Evolutionary conservation across 441 rosid species (phyloP), one percentile per base, ranked within the genome.

Genomic region (Populus hybrid): DNA sequence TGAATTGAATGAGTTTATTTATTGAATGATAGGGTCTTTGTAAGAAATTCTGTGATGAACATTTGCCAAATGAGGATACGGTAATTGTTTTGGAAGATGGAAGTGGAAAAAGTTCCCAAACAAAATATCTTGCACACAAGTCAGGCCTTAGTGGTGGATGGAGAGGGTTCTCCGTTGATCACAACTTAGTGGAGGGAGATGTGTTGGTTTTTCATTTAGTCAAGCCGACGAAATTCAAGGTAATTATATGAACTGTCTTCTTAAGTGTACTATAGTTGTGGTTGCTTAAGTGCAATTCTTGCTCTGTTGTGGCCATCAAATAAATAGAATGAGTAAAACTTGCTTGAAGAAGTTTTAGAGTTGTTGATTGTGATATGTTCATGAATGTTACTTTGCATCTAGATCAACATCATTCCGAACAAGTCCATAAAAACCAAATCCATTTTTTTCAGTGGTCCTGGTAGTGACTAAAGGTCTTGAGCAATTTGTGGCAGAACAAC

Each of bases 191-290:
- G 24, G 72, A 69, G 21, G 42, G 21, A 69, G 72, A 69, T 69
- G 72, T 36, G n/a, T 20, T 69, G 72, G 72, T 69, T 30, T 69
- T 69, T 69, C 72, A 69, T 30, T 35, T 69, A 21, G 24, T 69
- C 6, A 7, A 16, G 46, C 42, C 72, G n/a, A 30, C 21, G 42
- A 69, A 20, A 69, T 69, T 69, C 6, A 69, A 69, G 72, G 72
- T 69, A 69, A 28, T 16, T 35, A 14, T 69, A 16, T 50, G 59
- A 16, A 16, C 59, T 50, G 12, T 36, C 38, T 67, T 50, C 59
- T 50, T 16, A 50, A 50, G 59, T 50, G n/a, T 16, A 50, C 59
- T 1, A 6, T 50, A 1, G 59, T 50, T 50, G n/a, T 46, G n/a
- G n/a, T 16, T 50, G n/a, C 59, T 50, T 50, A 6, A 14, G n/a